Conservation (phyloP, 1,284 basidiomycete genomes). For the Fomitopsis palustris region DNA sequence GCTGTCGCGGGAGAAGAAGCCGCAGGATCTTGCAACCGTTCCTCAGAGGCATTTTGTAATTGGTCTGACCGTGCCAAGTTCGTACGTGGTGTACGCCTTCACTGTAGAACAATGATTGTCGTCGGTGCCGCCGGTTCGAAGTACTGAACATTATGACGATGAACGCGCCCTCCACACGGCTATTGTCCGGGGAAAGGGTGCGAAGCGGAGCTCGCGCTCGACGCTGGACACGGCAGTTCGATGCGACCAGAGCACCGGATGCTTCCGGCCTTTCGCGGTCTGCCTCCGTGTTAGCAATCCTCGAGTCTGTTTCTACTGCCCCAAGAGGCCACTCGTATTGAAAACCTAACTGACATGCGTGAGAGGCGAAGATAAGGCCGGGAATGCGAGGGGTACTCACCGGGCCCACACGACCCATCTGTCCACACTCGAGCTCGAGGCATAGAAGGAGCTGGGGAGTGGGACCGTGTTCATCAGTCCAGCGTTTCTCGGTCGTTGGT, state of each 20-base stretch:
- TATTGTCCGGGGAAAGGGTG: neutral
- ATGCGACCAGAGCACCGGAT: neutral
- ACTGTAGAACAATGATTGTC: neutral
- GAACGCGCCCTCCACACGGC: neutral
- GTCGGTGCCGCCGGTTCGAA: neutral
- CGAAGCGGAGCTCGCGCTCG: neutral
- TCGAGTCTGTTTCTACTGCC: neutral
- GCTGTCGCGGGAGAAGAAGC: neutral
- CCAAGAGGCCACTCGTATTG: neutral
- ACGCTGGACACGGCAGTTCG: neutral
- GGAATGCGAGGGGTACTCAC: neutral
- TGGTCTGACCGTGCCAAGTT: too few species aligned
- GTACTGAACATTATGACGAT: neutral
- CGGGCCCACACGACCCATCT: neutral
- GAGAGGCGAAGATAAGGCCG: neutral
- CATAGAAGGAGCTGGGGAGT: neutral
- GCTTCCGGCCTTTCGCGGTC: neutral
- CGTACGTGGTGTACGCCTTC: too few species aligned
- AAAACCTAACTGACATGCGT: constrained; percentile 6
- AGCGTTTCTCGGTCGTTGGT: too few species aligned
- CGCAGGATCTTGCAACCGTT: too few species aligned
- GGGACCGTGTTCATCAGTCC: neutral
- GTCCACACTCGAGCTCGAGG: neutral
- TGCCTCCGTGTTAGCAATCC: neutral
- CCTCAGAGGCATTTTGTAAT: too few species aligned